Base-by-base conservation (phyloP, 768 basidiomycete species). In the Amanita inopinata region DNA sequence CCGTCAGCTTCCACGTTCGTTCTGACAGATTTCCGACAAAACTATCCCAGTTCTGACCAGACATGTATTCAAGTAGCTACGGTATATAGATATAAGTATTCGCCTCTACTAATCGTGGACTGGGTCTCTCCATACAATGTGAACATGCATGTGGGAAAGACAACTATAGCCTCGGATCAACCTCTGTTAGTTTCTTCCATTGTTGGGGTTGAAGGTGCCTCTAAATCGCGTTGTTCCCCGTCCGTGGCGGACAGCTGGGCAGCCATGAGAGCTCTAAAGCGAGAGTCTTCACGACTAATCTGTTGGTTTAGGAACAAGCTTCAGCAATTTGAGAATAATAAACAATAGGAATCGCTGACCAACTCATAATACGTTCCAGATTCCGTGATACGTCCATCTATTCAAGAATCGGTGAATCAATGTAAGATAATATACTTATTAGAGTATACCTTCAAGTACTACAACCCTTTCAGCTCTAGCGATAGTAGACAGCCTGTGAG, bases 391-490 rank as follows among this genome's bases (percentile, higher is more conserved):
- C 67, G 70, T 2, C 90, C 91, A 47, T 80, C 81, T 83, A 44
- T 5, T 20, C 27, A 38, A 22, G 40, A 10, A 12, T 33, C 3
- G 35, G 12, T 18, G 5, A 10, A 36, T 14, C 2, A 14, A 43
- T 15, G 6, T 3, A 19, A n/a, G 3, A 30, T 19, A 3, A n/a
- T 28, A 15, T 32, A 25, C 10, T 34, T 4, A 42, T 14, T 11
- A 14, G 3, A 45, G 51, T 62, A n/a, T 35, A 81, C 81, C 82
- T 65, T 96, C 90, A 14, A 96, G 69, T 14, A 96, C 90, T 4
- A 89, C 86, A 33, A 96, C 87, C 30, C 86, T 71, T 55, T 92
- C 89, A 1, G 91, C 89, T 41, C 90, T 67, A 3, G 91, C 87
- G 43, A 96, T 90, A 2, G 91, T 91, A 17, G 87, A 90, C 41